Evolutionary conservation across 768 basidiomycete genomes (phyloP).

Genomic region (Mycena vitilis): DNA sequence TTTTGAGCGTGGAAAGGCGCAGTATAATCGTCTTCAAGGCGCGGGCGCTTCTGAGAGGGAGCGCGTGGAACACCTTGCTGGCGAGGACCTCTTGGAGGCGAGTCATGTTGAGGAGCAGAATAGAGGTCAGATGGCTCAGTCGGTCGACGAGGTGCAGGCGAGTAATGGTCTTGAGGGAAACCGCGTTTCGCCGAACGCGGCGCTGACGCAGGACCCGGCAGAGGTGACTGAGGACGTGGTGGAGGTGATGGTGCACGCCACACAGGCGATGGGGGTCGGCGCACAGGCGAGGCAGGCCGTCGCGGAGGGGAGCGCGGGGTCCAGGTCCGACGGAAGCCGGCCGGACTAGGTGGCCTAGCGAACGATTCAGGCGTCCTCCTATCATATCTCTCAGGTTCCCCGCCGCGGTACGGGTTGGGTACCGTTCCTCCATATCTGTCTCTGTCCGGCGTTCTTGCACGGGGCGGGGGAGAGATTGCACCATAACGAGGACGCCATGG

Average conservation of each 20-base stretch:
- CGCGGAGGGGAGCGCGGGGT: background rate
- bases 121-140: conserved; percentile 5
- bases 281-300: conserved; percentile 4
- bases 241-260: background rate
- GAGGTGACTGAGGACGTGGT: conserved; percentile 2
- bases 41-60: conserved; percentile 27
- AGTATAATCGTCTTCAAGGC: conserved; percentile 25
- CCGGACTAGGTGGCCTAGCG: background rate
- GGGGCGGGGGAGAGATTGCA: background rate
- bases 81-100: conserved; percentile 27
- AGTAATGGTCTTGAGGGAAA: conserved; percentile 20
- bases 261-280: conserved; percentile 3
- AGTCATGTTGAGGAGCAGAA: conserved; percentile 2
- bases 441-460: conserved; percentile 20
- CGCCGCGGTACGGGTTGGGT: background rate
- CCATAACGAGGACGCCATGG: background rate
- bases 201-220: background rate
- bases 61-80: conserved; percentile 1
- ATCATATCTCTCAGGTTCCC: conserved; percentile 2
- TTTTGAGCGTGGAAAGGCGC: conserved; percentile 23
- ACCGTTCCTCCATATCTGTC: conserved; percentile 15
- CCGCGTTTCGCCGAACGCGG: conserved; percentile 1
- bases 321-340: background rate
- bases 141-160: conserved; percentile 7
- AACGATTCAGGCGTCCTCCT: background rate